These are phyloP conservation scores for Scheffersomyces parashehatae DNA, from an alignment of 1,139 yeast genomes.

Conservation along the genomic window DNA sequence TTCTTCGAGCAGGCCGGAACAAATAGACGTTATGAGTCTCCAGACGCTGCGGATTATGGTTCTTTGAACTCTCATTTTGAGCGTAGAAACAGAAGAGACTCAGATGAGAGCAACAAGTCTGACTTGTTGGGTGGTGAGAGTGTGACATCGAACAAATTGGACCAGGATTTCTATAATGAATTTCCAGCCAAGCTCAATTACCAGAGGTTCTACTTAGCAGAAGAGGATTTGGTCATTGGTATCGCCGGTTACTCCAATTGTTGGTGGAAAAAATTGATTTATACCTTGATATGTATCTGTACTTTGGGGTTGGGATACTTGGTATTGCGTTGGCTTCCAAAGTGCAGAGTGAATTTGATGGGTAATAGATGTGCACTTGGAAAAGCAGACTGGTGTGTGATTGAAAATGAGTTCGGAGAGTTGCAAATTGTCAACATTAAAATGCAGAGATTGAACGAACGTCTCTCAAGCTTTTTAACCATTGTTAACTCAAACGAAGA, in stretches of 20 bases:
- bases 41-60: slow-evolving; percentile 33
- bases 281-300: slow-evolving; percentile 53
- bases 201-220: slow-evolving; percentile 90
- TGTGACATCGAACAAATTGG: slow-evolving; percentile 21
- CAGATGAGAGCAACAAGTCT: slow-evolving; percentile 25
- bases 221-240: slow-evolving; percentile 91
- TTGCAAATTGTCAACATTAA: slow-evolving; percentile 58
- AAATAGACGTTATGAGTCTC: not conserved
- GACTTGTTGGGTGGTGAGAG: slow-evolving; percentile 11
- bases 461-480: slow-evolving; percentile 67
- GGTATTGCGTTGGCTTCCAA: slow-evolving; percentile 82
- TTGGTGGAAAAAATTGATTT: slow-evolving; percentile 43
- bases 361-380: slow-evolving; percentile 74
- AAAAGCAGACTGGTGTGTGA: slow-evolving; percentile 86
- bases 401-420: slow-evolving; percentile 93
- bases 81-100: slow-evolving; percentile 30
- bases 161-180: slow-evolving; percentile 41
- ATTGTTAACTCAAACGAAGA: slow-evolving; percentile 18
- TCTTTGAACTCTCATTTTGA: slow-evolving; percentile 32
- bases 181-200: slow-evolving; percentile 47
- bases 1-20: not conserved
- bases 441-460: slow-evolving; percentile 64
- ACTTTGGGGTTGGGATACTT: slow-evolving; percentile 76
- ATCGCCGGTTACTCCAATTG: slow-evolving; percentile 83
- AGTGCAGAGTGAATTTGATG: slow-evolving; percentile 63